Base-by-base conservation (phyloP, 257 asterid species). In the Catharanthus roseus region DNA sequence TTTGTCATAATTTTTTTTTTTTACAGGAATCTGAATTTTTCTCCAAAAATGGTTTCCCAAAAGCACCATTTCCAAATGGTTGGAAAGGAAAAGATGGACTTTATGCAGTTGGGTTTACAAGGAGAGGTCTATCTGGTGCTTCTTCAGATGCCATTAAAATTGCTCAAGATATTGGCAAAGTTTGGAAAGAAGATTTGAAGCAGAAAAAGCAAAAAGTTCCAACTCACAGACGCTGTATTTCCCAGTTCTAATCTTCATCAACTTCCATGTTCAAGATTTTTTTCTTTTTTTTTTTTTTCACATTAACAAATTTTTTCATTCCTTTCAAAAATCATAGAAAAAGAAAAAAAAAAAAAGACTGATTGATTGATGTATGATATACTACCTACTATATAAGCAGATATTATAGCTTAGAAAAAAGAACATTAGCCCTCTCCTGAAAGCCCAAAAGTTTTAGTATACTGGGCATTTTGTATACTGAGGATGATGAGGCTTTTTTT, bases 11-110 rank as follows among this genome's bases (percentile, higher is more conserved):
- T 38, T 38, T 38, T 38, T 38, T 16, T 73, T 63, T 2, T 51
- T 42, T 24, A 18, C 88, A 91, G 91, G 96, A 90, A 79, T 78
- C 56, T 11, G 95, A 93, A 8, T 88, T 93, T 81, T 93, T 93
- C 80, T 72, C 85, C 1, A 82, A 85, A 31, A 83, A 84, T 34
- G 98, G 98, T 5, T 72, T 86, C 49, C 96, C 97, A 6, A 93
- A 83, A 31, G 51, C 88, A 13, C 83, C 88, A 33, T 82, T 86
- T 74, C 97, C 96, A 5, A 71, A 85, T 67, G 88, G 87, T 0
- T 92, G 98, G 98, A 92, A 90, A 81, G 98, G 98, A 36, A 80
- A 86, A 4, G 81, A 74, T 0, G 98, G 98, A 0, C 77, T 93
- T 0, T 93, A 93, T 75, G 98, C 95, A 0, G 93, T 86, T 62